Evolutionary conservation across 2,329 filamentous ascomycete genomes (phyloP), one percentile per base, ranked within the genome.

Genomic region (Didymella segeticola): DNA sequence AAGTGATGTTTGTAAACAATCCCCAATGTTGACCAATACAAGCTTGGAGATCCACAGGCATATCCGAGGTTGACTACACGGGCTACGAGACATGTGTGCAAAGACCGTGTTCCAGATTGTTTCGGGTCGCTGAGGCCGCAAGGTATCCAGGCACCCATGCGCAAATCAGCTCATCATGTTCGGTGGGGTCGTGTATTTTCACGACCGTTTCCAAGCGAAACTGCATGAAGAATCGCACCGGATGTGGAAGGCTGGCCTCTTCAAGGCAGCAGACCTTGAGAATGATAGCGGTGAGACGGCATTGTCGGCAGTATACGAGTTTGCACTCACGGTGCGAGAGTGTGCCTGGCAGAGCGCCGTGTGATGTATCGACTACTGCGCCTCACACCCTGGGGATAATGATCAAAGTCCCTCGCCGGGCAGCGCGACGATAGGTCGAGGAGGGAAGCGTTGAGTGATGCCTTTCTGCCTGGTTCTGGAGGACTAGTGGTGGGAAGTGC

Each of bases 251-350:
- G 53, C n/a, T 27, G 39, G 66, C 66, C 60, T 61, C 46, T 51
- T 45, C 63, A 58, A 71, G 69, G 69, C 68, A 70, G 59, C 66
- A n/a, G 57, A 65, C 57, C 56, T 60, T 27, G 52, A 55, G 46
- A 26, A 11, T 22, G 31, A 38, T 30, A 4, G 31, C 39, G 54
- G 56, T 58, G 57, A 53, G 48, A 47, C 55, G 29, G 42, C 20
- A 12, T 42, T 11, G 15, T 5, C n/a, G n/a, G 37, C 15, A 10
- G 47, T 36, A 49, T 33, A 27, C 31, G 47, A 39, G 22, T 47
- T 22, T 34, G 31, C 10, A 20, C 19, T 22, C 30, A 38, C 43
- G 49, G n/a, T n/a, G n/a, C n/a, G 47, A 60, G 49, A 47, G 29
- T 64, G 50, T 42, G 60, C 62, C 66, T 64, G 19, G 42, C 27